Evolutionary conservation across 495 filamentous ascomycete species (phyloP).

Genomic region (Tuber aestivum): DNA sequence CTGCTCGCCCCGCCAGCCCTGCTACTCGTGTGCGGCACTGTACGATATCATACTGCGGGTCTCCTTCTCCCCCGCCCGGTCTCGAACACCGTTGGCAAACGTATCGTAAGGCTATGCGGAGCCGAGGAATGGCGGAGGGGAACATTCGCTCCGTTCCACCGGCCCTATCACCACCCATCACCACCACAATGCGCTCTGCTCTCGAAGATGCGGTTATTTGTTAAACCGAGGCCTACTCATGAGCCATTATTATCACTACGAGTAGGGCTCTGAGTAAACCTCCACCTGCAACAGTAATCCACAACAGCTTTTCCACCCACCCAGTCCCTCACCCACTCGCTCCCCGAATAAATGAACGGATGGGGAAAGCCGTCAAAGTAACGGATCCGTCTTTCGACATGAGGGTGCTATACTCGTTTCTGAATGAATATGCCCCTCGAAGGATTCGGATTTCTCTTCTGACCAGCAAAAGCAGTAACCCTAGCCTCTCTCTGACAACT

Average conservation of each 20-base stretch:
- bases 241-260: background rate
- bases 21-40: background rate
- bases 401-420: slow-evolving; percentile 31
- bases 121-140: background rate
- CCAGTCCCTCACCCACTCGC: background rate
- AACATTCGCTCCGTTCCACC: background rate
- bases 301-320: background rate
- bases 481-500: slow-evolving; percentile 39
- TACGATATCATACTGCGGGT: background rate
- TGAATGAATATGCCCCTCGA: slow-evolving; percentile 36
- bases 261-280: background rate
- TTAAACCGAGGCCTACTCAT: background rate
- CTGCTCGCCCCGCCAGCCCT: background rate
- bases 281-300: background rate
- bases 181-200: background rate
- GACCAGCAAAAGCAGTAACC: slow-evolving; percentile 36
- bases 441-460: slow-evolving; percentile 37
- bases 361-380: slow-evolving; percentile 4
- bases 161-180: background rate
- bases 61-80: background rate
- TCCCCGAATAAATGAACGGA: background rate
- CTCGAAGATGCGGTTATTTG: background rate
- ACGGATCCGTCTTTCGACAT: slow-evolving; percentile 34
- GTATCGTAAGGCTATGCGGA: background rate
- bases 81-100: background rate